Evolutionary conservation across 1,284 basidiomycete species (phyloP), one percentile per base, ranked within the genome.

Genomic region (Tilletia walkeri): DNA sequence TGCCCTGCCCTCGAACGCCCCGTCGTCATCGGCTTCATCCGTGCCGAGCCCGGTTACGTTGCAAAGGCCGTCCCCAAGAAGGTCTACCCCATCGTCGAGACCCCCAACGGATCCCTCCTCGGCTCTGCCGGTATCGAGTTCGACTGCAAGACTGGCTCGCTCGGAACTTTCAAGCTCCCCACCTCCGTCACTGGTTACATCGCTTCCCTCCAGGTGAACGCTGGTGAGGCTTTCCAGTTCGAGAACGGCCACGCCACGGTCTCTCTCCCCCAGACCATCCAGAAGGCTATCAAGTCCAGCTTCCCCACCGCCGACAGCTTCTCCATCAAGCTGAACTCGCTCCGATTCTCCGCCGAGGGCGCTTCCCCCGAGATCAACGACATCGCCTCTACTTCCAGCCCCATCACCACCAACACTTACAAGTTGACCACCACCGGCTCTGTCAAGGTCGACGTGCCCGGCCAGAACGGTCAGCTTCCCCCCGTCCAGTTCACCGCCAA

Each of bases 401-500:
- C 56, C 18, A 61, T 61, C 56, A 61, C 56, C 24, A 61, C 56
- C 9, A 30, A 61, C 56, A 61, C 56, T 9, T 61, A 61, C 56
- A 36, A 24, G 24, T 18, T 61, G 20, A 61, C 30, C 20, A 34
- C 7, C 24, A 34, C 56, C 14, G 56, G 56, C 16, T 61, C 56
- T 30, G 56, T 61, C 56, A 20, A 16, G 56, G 56, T 61, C 24
- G 56, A 61, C 24, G 56, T 61, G 24, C 56, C 56, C 24, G 56
- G 56, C 56, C 6, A 61, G 24, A 61, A 61, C 34, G 56, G 56
- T 36, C 56, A 34, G 20, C 56, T 61, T 30, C 12, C 24, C 24
- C 56, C 56, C 56, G 56, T 61, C 56, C n/a, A 61, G 56, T 61
- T 61, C 56, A 61, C 56, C 24, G 56, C 56, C 18, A 30, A 61